phyloP scores from a whole-genome alignment of 2,329 filamentous ascomycete species.

The Fusarium albosuccineum region DNA sequence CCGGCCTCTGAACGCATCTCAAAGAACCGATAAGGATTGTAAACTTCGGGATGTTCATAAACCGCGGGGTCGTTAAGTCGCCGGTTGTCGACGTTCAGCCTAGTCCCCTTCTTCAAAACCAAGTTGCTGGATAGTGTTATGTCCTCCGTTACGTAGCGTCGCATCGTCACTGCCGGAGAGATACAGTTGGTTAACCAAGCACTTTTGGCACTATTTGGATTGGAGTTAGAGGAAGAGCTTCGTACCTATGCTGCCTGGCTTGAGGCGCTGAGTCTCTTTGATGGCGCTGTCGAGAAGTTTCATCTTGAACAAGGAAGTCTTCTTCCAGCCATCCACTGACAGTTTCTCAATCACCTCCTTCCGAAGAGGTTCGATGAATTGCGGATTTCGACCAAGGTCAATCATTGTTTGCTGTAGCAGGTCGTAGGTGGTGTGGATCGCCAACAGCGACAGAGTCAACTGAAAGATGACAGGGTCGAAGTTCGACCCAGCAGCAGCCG shows the following conservation, averaged over 20 bases:
- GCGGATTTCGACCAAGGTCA: background rate
- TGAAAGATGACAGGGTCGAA: background rate
- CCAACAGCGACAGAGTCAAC: background rate
- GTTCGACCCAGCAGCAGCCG: background rate
- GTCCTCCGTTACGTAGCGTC: background rate
- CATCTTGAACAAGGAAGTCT: slow-evolving; percentile 4
- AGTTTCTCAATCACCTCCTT: background rate
- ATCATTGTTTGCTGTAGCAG: background rate
- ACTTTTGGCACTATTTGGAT: rapidly evolving
- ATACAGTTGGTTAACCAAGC: background rate
- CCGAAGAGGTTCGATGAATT: background rate
- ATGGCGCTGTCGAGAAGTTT: slow-evolving; percentile 14
- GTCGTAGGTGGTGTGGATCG: slow-evolving; percentile 6
- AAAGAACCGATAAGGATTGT: slow-evolving; percentile 3
- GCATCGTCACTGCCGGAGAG: background rate
- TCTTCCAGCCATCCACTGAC: background rate
- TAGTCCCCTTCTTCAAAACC: background rate
- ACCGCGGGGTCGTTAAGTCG: background rate
- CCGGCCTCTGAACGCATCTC: background rate
- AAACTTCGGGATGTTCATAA: background rate
- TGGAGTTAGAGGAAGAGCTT: no score
- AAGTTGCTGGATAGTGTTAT: background rate
- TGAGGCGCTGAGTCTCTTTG: slow-evolving; percentile 12
- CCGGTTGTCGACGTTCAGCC: slow-evolving; percentile 4
- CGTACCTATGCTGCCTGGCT: background rate